Evolutionary conservation across 768 basidiomycete genomes (phyloP).

Genomic region (Dioszegia aurantiaca): DNA sequence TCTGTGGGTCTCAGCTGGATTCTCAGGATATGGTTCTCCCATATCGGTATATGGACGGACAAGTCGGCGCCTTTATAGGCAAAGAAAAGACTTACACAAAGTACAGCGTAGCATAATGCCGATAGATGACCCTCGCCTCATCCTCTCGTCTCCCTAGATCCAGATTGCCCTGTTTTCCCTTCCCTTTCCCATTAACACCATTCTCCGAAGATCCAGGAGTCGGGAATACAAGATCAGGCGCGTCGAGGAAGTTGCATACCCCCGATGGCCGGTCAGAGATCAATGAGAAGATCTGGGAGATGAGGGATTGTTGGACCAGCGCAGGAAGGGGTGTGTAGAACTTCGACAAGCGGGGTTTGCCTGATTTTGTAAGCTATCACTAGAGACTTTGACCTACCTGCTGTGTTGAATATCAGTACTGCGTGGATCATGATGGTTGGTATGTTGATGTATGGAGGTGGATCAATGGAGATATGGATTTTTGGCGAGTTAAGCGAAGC

Average conservation of each 20-base stretch:
- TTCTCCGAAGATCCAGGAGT: slow-evolving; percentile 11
- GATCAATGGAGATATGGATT: too few species aligned
- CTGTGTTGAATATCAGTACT: slow-evolving; percentile 79
- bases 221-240: slow-evolving; percentile 48
- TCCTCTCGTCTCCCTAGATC: slow-evolving; percentile 58
- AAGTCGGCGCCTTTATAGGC: not conserved
- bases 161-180: slow-evolving; percentile 21
- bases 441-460: slow-evolving; percentile 1
- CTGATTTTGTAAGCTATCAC: slow-evolving; percentile 16
- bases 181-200: slow-evolving; percentile 21
- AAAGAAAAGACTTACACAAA: slow-evolving; percentile 61
- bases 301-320: slow-evolving; percentile 54
- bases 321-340: slow-evolving; percentile 52
- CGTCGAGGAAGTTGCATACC: slow-evolving; percentile 95
- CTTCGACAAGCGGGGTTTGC: slow-evolving; percentile 52
- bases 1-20: slow-evolving; percentile 21
- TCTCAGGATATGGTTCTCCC: not conserved
- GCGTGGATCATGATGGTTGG: slow-evolving; percentile 48
- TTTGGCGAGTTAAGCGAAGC: not conserved
- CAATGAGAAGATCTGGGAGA: slow-evolving; percentile 86
- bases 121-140: slow-evolving; percentile 77
- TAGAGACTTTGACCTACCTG: slow-evolving; percentile 59
- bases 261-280: slow-evolving; percentile 75
- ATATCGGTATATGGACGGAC: too few species aligned
- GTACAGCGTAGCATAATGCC: slow-evolving; percentile 92